Evolutionary conservation across 192 early-diverging fungal genomes (phyloP).

Genomic region (Linnemannia elongata): DNA sequence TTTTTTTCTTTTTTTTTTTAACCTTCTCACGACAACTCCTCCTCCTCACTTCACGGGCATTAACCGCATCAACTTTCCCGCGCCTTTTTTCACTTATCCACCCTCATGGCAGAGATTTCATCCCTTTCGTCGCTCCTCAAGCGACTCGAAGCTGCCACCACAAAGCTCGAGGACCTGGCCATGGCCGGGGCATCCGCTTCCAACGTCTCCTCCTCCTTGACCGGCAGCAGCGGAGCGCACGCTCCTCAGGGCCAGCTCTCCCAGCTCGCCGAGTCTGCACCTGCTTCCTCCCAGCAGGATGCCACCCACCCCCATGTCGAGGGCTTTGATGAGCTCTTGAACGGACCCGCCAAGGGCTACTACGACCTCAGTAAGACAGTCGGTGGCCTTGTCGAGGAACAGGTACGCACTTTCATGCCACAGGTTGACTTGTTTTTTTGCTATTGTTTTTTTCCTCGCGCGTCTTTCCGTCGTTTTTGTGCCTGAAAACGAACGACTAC

Average conservation of each 20-base stretch:
- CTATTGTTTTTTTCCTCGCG: not conserved
- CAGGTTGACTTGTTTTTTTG: not conserved
- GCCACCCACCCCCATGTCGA: slow-evolving; percentile 62
- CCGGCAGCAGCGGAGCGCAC: slow-evolving; percentile 49
- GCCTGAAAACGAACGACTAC: not conserved
- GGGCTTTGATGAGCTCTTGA: slow-evolving; percentile 68
- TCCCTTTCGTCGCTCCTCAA: slow-evolving; percentile 82
- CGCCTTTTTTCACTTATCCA: not conserved
- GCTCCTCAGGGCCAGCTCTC: slow-evolving; percentile 52
- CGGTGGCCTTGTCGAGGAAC: slow-evolving; percentile 69
- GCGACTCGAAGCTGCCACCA: slow-evolving; percentile 93
- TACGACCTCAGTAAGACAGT: slow-evolving; percentile 62
- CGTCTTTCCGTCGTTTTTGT: not conserved
- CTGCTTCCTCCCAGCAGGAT: slow-evolving; percentile 39
- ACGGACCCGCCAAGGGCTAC: slow-evolving; percentile 61
- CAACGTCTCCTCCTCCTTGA: slow-evolving; percentile 54
- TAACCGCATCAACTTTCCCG: too few species aligned
- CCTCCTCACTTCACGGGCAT: not conserved
- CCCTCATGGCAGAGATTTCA: slow-evolving; percentile 64
- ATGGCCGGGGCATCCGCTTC: slow-evolving; percentile 64
- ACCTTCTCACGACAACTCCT: not conserved
- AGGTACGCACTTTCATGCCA: slow-evolving; percentile 47
- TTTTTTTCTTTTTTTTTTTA: not conserved
- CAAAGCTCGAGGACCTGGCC: slow-evolving; percentile 90
- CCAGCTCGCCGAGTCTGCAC: slow-evolving; percentile 50